phyloP scores from a whole-genome alignment of 768 basidiomycete species.

The Tricholoma sp. region DNA sequence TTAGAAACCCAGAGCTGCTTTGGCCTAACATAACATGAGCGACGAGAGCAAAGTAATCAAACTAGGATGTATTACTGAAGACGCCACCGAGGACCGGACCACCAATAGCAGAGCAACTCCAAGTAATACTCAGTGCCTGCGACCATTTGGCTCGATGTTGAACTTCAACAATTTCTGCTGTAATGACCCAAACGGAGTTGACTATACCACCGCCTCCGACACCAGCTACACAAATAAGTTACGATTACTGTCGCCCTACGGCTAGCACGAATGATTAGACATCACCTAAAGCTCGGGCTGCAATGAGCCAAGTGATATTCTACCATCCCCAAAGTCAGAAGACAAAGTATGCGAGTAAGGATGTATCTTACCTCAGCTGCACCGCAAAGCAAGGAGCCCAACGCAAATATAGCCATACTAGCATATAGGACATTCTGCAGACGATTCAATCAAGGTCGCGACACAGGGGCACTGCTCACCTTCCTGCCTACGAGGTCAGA shows the following conservation, averaged over 20 bases:
- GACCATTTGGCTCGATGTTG: conserved; percentile 75
- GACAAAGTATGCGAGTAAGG: conserved; percentile 7
- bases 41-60: conserved; percentile 1
- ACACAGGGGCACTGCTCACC: conserved; percentile 31
- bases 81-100: conserved; percentile 80
- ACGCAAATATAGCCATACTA: conserved; percentile 69
- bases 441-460: not conserved
- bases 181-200: conserved; percentile 80
- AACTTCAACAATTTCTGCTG: conserved; percentile 75
- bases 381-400: conserved; percentile 80
- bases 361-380: conserved; percentile 51
- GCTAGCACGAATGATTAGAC: not conserved
- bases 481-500: conserved; percentile 79
- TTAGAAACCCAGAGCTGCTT: conserved; percentile 32
- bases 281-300: conserved; percentile 49
- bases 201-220: conserved; percentile 88
- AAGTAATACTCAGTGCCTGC: conserved; percentile 78
- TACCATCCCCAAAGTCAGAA: conserved; percentile 21
- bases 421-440: conserved; percentile 60
- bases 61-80: conserved; percentile 59
- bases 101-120: conserved; percentile 81
- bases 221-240: conserved; percentile 41
- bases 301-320: conserved; percentile 60
- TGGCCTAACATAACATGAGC: conserved; percentile 22
- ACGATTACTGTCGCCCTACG: not conserved